Evolutionary conservation across 2,329 filamentous ascomycete genomes (phyloP).

Genomic region (Colletotrichum cordylinicola): DNA sequence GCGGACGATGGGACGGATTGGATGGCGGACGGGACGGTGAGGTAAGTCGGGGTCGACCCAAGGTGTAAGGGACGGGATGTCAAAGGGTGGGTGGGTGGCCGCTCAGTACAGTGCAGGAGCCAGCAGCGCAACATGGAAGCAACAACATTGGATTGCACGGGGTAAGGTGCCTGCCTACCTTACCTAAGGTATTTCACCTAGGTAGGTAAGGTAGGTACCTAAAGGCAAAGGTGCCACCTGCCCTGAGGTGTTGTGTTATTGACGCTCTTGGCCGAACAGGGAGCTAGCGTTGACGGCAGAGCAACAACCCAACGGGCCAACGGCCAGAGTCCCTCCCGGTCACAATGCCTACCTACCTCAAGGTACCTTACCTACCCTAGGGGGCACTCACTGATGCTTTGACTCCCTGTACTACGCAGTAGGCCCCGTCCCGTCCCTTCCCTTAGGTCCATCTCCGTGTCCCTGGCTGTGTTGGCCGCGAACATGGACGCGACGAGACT

Average conservation of each 20-base stretch:
- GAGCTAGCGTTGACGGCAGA: constrained; percentile 14
- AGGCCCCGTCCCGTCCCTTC: background rate
- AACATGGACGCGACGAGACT: background rate
- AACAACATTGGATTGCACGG: background rate
- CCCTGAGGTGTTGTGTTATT: background rate
- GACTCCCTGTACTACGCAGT: too few species aligned
- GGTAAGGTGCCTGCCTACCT: too few species aligned
- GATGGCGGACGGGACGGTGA: background rate
- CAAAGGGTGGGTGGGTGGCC: background rate
- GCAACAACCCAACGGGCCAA: background rate
- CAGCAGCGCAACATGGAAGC: background rate
- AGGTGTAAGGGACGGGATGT: background rate
- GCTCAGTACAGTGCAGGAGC: background rate
- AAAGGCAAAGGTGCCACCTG: background rate
- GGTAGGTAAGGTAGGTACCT: too few species aligned
- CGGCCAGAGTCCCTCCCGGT: background rate
- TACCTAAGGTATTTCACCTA: too few species aligned
- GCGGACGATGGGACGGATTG: background rate
- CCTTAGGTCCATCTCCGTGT: background rate
- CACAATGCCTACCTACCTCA: background rate
- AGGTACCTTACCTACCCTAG: too few species aligned
- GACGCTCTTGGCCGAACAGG: background rate
- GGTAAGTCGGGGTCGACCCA: background rate
- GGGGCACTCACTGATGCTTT: background rate
- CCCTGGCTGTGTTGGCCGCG: background rate